Conservation (phyloP, 352 stramenopile species). For the Phytopythium montanum region DNA sequence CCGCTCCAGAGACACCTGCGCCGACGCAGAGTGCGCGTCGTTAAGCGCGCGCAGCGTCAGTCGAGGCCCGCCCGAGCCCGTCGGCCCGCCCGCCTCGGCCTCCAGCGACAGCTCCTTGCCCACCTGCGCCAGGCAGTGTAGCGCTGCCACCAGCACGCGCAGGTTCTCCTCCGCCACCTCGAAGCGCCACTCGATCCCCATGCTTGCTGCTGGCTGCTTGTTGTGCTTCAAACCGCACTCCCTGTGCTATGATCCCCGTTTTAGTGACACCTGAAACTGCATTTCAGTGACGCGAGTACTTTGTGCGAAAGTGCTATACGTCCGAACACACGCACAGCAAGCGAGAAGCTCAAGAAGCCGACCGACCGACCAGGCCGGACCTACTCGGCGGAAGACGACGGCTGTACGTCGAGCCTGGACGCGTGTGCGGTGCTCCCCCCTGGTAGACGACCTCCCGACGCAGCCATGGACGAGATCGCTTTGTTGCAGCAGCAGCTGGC, state of each 20-base stretch:
- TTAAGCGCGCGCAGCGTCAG: slow-evolving; percentile 77
- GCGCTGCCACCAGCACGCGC: slow-evolving; percentile 69
- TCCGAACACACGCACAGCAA: background rate
- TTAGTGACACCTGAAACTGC: background rate
- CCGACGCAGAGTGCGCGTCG: slow-evolving; percentile 79
- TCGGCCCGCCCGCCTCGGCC: slow-evolving; percentile 36
- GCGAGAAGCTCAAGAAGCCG: too few species aligned
- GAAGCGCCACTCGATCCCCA: slow-evolving; percentile 23
- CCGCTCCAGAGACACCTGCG: slow-evolving; percentile 51
- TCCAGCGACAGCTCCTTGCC: slow-evolving; percentile 80
- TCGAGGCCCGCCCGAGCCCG: slow-evolving; percentile 12
- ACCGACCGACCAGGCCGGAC: background rate
- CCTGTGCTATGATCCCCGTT: background rate
- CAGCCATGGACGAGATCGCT: slow-evolving; percentile 78
- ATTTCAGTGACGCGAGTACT: background rate
- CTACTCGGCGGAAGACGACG: background rate
- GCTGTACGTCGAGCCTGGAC: too few species aligned
- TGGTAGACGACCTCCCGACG: too few species aligned
- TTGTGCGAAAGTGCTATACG: slow-evolving; percentile 3
- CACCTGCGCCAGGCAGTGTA: slow-evolving; percentile 75
- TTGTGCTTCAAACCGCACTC: background rate
- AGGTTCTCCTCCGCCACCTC: slow-evolving; percentile 76
- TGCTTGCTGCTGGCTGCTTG: background rate
- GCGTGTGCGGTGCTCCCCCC: too few species aligned
- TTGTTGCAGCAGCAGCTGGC: slow-evolving; percentile 76